Conservation (phyloP, 306 rosid species). For the Prunus campanulata region DNA sequence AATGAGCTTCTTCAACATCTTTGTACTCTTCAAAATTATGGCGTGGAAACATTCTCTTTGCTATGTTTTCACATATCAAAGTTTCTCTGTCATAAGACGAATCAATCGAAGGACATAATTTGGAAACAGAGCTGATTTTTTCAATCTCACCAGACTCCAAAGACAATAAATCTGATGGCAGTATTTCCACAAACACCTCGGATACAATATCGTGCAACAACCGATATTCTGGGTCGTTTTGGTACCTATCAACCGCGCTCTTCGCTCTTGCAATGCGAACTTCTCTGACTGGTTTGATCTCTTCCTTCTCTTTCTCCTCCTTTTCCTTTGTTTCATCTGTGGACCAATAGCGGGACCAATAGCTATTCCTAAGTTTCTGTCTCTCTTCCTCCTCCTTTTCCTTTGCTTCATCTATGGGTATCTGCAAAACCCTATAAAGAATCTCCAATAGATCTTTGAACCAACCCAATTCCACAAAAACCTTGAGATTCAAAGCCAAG, state of each 20-base stretch:
- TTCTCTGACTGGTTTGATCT: neutral
- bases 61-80: conserved; percentile 1
- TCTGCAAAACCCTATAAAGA: neutral
- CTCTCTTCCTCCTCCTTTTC: neutral
- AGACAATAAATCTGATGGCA: neutral
- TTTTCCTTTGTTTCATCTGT: neutral
- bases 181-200: neutral
- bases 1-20: neutral
- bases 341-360: neutral
- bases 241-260: neutral
- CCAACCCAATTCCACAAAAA: neutral
- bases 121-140: neutral
- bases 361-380: neutral
- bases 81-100: neutral
- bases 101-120: neutral
- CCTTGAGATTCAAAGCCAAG: neutral
- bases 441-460: neutral
- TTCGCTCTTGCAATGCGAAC: neutral
- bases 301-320: too few relatives aligned
- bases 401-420: neutral
- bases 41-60: neutral
- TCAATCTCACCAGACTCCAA: neutral
- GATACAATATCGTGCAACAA: neutral
- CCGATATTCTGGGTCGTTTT: neutral
- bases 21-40: neutral